Base-by-base conservation (phyloP, 2,329 filamentous ascomycete genomes). In the Exserohilum rostratum region DNA sequence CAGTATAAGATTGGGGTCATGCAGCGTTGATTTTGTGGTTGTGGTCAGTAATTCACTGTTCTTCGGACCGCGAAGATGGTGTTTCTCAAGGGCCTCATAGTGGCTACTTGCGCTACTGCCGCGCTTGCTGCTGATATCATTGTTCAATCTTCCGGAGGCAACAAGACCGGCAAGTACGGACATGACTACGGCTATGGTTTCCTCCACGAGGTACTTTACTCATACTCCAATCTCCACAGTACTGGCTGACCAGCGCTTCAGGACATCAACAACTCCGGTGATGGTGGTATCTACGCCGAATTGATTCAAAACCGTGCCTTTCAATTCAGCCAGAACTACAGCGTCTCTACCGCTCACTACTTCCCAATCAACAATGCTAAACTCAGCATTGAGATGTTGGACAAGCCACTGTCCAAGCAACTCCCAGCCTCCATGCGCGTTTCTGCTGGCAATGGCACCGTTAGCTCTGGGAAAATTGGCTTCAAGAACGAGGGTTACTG, bases 231-330 rank as follows among this genome's bases (percentile, higher is more conserved):
- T 13, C 6, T 12, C 11, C 7, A 20, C n/a, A 5, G 4, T 10
- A 2, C 37, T 2, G 39, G n/a, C 52, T 66, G 18, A 64, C 17
- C 3, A 1, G 1, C 34, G 1, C 20, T 34, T 13, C 5, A 71
- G 68, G 68, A 71, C 13, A 87, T 87, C 70, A 86, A 86, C 71
- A 85, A 89, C 70, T 87, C 85, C 2, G 87, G 88, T 2, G 88
- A 91, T 66, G 88, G 88, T 18, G 88, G 88, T 5, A 83, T 90
- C 58, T 90, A 91, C 68, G 88, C 85, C 44, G 87, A 91, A 67
- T 73, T 91, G 51, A 83, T 91, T 52, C 83, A 82, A 46, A 91
- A 91, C 72, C 82, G 87, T 44, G 88, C 87, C 10, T 90, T 91
- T 66, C 88, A 91, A 71, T 79, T 78, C 55, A 69, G 65, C 56